These are phyloP conservation scores for Elaeagnus macrophylla DNA, from an alignment of 306 rosid species.

Conservation along the genomic window DNA sequence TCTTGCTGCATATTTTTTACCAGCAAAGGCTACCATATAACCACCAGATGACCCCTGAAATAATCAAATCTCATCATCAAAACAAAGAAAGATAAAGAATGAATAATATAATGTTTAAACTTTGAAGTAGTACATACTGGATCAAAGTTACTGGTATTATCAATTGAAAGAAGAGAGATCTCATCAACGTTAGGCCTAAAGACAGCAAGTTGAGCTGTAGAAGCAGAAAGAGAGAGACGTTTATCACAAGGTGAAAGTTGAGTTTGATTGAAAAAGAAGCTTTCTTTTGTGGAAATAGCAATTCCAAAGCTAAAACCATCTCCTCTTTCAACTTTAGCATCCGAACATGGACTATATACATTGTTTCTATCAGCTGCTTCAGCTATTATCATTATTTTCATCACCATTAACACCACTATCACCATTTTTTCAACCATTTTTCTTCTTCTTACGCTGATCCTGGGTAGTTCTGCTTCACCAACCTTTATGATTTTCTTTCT, in stretches of 20 bases:
- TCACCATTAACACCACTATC: background rate
- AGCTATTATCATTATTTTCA: conserved; percentile 24
- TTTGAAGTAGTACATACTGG: conserved; percentile 31
- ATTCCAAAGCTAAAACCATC: conserved; percentile 79
- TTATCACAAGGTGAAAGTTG: conserved; percentile 88
- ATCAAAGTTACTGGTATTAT: conserved; percentile 18
- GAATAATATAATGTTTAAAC: background rate
- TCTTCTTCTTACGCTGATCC: conserved; percentile 9
- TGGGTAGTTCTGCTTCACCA: conserved; percentile 19
- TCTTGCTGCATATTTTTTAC: conserved; percentile 89
- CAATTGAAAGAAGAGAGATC: conserved; percentile 53
- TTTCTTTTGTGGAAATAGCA: conserved; percentile 50
- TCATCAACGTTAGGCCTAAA: conserved; percentile 78
- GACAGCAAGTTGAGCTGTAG: conserved; percentile 41
- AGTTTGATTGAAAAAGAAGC: conserved; percentile 34
- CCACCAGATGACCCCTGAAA: conserved; percentile 37
- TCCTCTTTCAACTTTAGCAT: conserved; percentile 51
- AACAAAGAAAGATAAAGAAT: too few relatives aligned
- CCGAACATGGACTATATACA: conserved; percentile 67
- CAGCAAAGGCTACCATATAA: conserved; percentile 89
- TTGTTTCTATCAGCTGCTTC: conserved; percentile 51
- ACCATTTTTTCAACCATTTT: conserved; percentile 10
- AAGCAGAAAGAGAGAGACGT: conserved; percentile 35
- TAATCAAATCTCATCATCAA: background rate
- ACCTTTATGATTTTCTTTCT: background rate